Conservation (phyloP, 352 stramenopile genomes). For the Plasmopara muralis region DNA sequence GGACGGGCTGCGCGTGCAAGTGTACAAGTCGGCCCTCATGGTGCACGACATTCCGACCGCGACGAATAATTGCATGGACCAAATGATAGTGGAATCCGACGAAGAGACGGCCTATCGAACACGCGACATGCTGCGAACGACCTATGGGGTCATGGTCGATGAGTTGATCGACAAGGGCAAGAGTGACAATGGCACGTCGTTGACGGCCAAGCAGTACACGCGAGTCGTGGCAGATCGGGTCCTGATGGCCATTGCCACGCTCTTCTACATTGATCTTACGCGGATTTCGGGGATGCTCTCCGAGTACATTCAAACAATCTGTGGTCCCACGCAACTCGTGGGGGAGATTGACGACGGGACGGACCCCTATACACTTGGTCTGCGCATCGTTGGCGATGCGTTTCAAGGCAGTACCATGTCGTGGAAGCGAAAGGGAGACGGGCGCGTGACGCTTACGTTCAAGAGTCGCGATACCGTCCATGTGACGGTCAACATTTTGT, state of each 20-base stretch:
- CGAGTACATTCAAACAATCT: slow-evolving; percentile 30
- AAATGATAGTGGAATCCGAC: slow-evolving; percentile 27
- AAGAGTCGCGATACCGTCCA: slow-evolving; percentile 24
- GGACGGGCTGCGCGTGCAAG: slow-evolving; percentile 12
- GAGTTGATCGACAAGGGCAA: slow-evolving; percentile 22
- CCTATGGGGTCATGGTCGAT: slow-evolving; percentile 27
- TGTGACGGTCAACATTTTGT: slow-evolving; percentile 28
- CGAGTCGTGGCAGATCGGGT: slow-evolving; percentile 23
- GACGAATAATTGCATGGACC: slow-evolving; percentile 34
- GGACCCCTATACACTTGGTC: slow-evolving; percentile 32
- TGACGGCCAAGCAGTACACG: slow-evolving; percentile 25
- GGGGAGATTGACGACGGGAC: slow-evolving; percentile 42
- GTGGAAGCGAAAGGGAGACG: slow-evolving; percentile 42
- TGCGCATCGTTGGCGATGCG: slow-evolving; percentile 31
- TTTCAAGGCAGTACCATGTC: slow-evolving; percentile 34
- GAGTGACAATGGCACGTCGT: slow-evolving; percentile 29
- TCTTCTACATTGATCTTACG: slow-evolving; percentile 29
- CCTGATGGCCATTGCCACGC: slow-evolving; percentile 21
- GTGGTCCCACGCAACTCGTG: slow-evolving; percentile 23
- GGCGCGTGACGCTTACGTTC: slow-evolving; percentile 38
- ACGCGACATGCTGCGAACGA: slow-evolving; percentile 23
- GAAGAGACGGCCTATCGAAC: slow-evolving; percentile 25
- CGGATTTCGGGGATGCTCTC: slow-evolving; percentile 23
- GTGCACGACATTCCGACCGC: slow-evolving; percentile 22
- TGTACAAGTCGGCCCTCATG: slow-evolving; percentile 29